phyloP scores from a whole-genome alignment of 352 stramenopile genomes.

The Phytopythium ostracodes region DNA sequence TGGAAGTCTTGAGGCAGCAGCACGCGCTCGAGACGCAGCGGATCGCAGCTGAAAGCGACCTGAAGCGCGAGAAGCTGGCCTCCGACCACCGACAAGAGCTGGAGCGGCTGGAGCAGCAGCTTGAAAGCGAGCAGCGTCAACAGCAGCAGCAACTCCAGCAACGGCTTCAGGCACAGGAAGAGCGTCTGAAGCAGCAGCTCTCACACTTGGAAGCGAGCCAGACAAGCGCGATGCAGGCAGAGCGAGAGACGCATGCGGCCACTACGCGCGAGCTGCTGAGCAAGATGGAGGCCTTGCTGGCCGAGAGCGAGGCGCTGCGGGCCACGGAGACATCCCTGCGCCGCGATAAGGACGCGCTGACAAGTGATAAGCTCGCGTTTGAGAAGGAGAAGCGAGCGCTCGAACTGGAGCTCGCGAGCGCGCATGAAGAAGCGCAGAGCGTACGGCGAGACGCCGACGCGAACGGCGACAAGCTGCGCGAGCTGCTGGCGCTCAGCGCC shows the following conservation, averaged over 20 bases:
- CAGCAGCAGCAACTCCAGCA: slow-evolving; percentile 19
- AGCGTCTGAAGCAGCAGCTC: slow-evolving; percentile 6
- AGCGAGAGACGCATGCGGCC: slow-evolving; percentile 29
- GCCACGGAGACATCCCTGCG: slow-evolving; percentile 43
- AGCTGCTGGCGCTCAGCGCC: slow-evolving; percentile 29
- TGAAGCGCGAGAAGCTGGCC: slow-evolving; percentile 67
- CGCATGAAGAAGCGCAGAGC: slow-evolving; percentile 43
- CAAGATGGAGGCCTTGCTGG: slow-evolving; percentile 61
- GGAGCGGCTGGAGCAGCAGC: slow-evolving; percentile 21
- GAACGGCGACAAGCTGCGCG: slow-evolving; percentile 36
- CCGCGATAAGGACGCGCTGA: slow-evolving; percentile 46
- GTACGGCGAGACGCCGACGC: slow-evolving; percentile 47
- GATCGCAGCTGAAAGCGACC: slow-evolving; percentile 60
- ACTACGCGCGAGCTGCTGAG: slow-evolving; percentile 51
- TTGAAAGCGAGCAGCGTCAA: slow-evolving; percentile 13
- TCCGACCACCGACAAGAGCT: slow-evolving; percentile 8
- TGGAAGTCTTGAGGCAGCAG: slow-evolving; percentile 28
- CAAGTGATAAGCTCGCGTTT: slow-evolving; percentile 29
- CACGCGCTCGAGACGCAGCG: slow-evolving; percentile 61
- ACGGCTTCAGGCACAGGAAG: slow-evolving; percentile 8
- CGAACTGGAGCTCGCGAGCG: slow-evolving; percentile 39
- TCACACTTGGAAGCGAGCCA: slow-evolving; percentile 8
- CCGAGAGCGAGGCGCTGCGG: slow-evolving; percentile 42
- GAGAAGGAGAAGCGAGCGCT: slow-evolving; percentile 31
- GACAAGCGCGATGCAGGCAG: neutral